Base-by-base conservation (phyloP, 1,139 yeast genomes). In the Scheffersomyces segobiensis region DNA sequence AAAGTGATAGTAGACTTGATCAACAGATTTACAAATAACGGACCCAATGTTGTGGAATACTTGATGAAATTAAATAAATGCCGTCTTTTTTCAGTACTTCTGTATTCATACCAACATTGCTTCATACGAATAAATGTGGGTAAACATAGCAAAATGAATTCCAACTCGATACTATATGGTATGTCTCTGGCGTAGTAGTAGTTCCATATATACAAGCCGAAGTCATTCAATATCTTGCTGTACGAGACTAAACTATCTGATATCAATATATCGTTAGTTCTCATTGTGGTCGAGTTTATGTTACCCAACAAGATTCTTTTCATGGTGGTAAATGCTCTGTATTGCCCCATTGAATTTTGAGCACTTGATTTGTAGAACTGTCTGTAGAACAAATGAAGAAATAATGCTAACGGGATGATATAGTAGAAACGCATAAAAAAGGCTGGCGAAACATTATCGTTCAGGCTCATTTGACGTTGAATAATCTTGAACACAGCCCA, bases 211-310 rank as follows among this genome's bases (percentile, higher is more conserved):
- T 75, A 73, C 71, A 87, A 67, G 14, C 85, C 82, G 53, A 59
- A 58, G 72, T 93, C 98, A 56, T 89, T 87, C 56, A 91, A 66
- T 0, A 92, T 91, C 69, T 87, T 88, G 14, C 90, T 78, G 68
- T 89, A 92, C 0, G 97, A 91, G 0, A 95, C 89, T 55, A 93
- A 75, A 4, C 92, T 86, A 76, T 93, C 98, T 7, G 97, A 87
- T 10, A 92, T 72, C 58, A 93, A 74, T 54, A 92, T 89, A 69
- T 93, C 97, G 59, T 91, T 89, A 39, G 91, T 86, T 67, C 97
- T 78, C 74, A 85, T 76, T 2, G 82, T 79, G 26, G 73, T 65
- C 4, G 79, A 72, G 63, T 88, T 87, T 60, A 89, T 84, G 12
- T 78, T 75, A 5, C 96, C 92, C 54, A 75, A 53, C 22, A 83